Evolutionary conservation across 2,329 filamentous ascomycete species (phyloP).

Genomic region (Colletotrichum higginsianum): DNA sequence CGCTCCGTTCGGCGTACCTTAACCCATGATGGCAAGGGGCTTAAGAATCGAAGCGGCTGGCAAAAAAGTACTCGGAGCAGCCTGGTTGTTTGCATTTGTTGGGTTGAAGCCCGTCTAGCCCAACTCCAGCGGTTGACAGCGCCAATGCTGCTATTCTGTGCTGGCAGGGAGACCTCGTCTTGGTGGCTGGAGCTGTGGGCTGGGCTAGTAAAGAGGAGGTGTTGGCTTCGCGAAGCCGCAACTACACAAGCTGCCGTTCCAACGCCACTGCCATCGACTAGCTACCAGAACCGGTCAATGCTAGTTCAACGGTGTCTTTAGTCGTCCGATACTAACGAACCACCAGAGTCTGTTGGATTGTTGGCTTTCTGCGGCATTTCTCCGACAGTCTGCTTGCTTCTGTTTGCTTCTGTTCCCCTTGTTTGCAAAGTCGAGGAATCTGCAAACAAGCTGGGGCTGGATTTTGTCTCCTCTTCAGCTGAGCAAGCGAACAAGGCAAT

Average conservation of each 20-base stretch:
- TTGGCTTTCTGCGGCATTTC: not conserved
- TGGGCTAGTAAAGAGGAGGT: no score
- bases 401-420: slow-evolving; percentile 20
- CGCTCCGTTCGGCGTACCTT: slow-evolving; percentile 3
- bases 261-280: not conserved
- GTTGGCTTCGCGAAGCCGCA: not conserved
- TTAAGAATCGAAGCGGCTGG: slow-evolving; percentile 20
- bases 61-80: slow-evolving; percentile 14
- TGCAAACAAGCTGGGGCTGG: slow-evolving; percentile 13
- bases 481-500: slow-evolving; percentile 14
- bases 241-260: not conserved
- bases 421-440: not conserved
- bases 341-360: not conserved
- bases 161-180: slow-evolving; percentile 5
- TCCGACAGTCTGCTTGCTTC: slow-evolving; percentile 10
- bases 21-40: not conserved
- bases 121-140: not conserved
- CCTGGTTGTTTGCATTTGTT: not conserved
- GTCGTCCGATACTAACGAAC: slow-evolving; percentile 5
- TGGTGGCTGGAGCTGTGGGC: not conserved
- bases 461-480: slow-evolving; percentile 23
- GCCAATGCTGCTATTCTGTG: not conserved
- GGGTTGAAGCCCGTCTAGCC: not conserved
- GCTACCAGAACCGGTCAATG: not conserved
- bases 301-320: slow-evolving; percentile 23